Evolutionary conservation across 2,329 filamentous ascomycete genomes (phyloP).

Genomic region (Colletotrichum cuscutae): DNA sequence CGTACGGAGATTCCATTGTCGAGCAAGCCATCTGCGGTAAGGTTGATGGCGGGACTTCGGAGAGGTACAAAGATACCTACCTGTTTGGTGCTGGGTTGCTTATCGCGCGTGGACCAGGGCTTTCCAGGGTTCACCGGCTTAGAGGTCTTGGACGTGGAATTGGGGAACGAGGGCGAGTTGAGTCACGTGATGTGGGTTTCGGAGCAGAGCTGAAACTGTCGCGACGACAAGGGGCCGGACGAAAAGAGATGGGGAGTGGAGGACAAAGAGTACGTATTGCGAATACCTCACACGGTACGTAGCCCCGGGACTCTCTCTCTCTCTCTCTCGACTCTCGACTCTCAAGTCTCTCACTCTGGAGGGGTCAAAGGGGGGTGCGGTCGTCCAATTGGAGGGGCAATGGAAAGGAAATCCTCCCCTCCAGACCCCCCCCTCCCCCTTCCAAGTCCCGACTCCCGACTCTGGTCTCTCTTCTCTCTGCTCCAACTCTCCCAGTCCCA

Average conservation of each 20-base stretch:
- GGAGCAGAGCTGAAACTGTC: conserved; percentile 34
- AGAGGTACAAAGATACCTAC: not conserved
- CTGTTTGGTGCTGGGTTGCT: not conserved
- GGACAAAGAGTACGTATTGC: not conserved
- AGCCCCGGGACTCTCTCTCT: no score
- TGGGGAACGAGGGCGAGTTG: not conserved
- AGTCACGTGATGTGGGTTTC: conserved; percentile 33
- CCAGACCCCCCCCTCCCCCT: not conserved
- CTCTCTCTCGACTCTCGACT: no score
- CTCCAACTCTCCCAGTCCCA: conserved; percentile 3
- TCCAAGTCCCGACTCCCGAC: not conserved
- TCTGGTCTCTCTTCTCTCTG: not conserved
- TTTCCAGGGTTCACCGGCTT: not conserved
- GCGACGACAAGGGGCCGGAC: conserved; percentile 29
- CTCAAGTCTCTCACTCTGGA: no score
- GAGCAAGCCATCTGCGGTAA: not conserved
- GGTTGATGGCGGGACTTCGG: not conserved
- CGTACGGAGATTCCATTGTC: not conserved
- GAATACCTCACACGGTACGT: not conserved
- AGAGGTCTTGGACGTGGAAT: not conserved
- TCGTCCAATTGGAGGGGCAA: not conserved
- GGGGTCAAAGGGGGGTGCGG: no score
- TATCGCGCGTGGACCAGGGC: conserved; percentile 1
- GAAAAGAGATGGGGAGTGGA: conserved; percentile 7
- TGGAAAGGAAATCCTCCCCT: not conserved